Evolutionary conservation across 768 basidiomycete species (phyloP).

Genomic region (Collybiopsis confluens): DNA sequence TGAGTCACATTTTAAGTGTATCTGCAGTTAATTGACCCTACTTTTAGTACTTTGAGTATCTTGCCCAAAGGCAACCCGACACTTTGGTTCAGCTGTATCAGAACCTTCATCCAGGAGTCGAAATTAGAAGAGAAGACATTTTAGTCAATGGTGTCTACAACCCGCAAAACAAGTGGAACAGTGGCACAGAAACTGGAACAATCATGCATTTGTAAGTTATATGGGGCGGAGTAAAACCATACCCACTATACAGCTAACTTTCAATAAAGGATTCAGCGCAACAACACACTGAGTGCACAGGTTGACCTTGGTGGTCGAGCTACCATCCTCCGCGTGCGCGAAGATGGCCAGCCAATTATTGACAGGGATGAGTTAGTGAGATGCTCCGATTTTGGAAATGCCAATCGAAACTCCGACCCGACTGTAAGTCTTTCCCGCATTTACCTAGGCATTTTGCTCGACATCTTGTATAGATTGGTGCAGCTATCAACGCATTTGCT

Average conservation of each 20-base stretch:
- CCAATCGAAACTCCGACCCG: not conserved
- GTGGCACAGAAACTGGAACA: not conserved
- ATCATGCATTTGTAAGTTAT: not conserved
- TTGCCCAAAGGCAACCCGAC: not conserved
- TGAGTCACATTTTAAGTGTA: no score
- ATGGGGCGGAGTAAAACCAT: no score
- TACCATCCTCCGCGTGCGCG: not conserved
- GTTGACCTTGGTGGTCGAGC: not conserved
- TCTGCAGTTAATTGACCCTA: not conserved
- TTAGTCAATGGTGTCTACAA: not conserved
- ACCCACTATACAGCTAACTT: no score
- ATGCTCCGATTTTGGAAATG: not conserved
- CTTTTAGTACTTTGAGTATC: not conserved
- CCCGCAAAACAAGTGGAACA: not conserved
- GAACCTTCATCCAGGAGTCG: not conserved
- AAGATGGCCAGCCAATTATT: not conserved
- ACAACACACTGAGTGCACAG: not conserved
- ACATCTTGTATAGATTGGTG: not conserved
- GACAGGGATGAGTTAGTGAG: not conserved
- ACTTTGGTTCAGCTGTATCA: not conserved
- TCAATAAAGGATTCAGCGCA: not conserved
- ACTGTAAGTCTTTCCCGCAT: not conserved
- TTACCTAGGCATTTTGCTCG: not conserved
- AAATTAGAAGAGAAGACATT: not conserved
- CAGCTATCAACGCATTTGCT: not conserved